Conservation (phyloP, 306 rosid genomes). For the Lupinus albus region DNA sequence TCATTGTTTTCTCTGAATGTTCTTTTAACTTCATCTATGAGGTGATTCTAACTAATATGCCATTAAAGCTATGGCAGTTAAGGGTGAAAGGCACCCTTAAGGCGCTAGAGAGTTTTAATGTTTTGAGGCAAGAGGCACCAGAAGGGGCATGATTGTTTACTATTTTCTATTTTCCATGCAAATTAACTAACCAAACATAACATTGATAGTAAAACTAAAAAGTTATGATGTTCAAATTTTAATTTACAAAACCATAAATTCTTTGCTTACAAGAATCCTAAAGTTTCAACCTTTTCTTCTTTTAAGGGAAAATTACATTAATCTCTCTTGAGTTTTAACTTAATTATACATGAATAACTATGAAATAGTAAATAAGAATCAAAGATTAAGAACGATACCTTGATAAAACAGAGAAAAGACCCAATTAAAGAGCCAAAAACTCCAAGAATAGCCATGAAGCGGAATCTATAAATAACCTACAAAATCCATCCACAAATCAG, state of each 20-base stretch:
- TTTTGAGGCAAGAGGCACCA: not conserved
- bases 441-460: constrained; percentile 76
- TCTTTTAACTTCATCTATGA: not conserved
- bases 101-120: too few relatives aligned
- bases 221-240: too few relatives aligned
- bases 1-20: too few relatives aligned
- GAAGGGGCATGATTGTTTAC: not conserved
- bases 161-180: not conserved
- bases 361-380: not conserved
- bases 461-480: constrained; percentile 73
- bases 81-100: too few relatives aligned
- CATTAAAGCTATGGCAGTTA: too few relatives aligned
- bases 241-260: too few relatives aligned
- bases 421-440: constrained; percentile 72
- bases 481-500: constrained; percentile 25
- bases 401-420: constrained; percentile 59
- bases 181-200: not conserved
- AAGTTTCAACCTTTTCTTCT: too few relatives aligned
- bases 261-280: too few relatives aligned
- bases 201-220: not conserved
- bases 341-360: not conserved
- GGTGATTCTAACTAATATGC: not conserved
- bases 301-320: too few relatives aligned
- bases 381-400: constrained; percentile 53
- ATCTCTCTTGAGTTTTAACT: too few relatives aligned